A percentile compares a stretch with the other conserved stretches of the same genome.
Evolutionary conservation across 1,139 yeast genomes (phyloP).

Genomic region (Scheffersomyces quercinus): DNA sequence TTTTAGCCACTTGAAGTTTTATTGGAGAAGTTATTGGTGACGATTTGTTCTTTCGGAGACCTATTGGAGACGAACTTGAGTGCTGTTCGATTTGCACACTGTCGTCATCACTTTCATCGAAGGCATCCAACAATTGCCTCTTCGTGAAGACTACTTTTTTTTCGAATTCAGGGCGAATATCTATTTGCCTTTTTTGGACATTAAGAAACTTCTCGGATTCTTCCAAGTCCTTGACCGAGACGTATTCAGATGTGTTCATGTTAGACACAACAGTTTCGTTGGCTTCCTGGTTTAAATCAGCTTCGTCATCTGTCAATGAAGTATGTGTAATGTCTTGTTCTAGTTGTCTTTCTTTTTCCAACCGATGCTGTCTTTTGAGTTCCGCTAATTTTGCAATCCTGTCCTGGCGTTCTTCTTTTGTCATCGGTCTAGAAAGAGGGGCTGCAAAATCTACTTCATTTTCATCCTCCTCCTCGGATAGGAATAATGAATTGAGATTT

Average conservation of each 20-base stretch:
- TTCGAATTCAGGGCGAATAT: slow-evolving; percentile 36
- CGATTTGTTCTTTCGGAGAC: slow-evolving; percentile 13
- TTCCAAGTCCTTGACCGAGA: slow-evolving; percentile 29
- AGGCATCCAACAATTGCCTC: slow-evolving; percentile 33
- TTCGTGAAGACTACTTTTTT: slow-evolving; percentile 31
- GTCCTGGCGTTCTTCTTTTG: slow-evolving; percentile 23
- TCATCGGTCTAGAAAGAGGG: slow-evolving; percentile 5
- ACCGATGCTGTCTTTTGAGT: slow-evolving; percentile 22
- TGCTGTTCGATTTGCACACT: slow-evolving; percentile 12
- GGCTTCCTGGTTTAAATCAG: slow-evolving; percentile 29
- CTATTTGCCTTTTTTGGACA: slow-evolving; percentile 34
- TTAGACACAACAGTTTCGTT: slow-evolving; percentile 21
- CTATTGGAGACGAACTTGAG: not conserved
- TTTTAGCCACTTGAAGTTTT: slow-evolving; percentile 9
- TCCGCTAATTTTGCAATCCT: slow-evolving; percentile 25
- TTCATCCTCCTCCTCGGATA: slow-evolving; percentile 8
- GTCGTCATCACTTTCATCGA: slow-evolving; percentile 32
- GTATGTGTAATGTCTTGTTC: slow-evolving; percentile 37
- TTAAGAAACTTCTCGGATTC: slow-evolving; percentile 39
- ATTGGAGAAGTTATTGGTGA: slow-evolving; percentile 43
- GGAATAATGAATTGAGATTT: no score
- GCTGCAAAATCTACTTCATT: slow-evolving; percentile 3
- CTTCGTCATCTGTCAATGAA: slow-evolving; percentile 45
- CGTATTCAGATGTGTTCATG: slow-evolving; percentile 9
- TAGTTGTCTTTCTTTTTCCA: slow-evolving; percentile 19